A percentile compares a stretch with the other conserved stretches of the same genome.
phyloP scores from a whole-genome alignment of 2,329 filamentous ascomycete species.

The Ascochyta lentis region DNA sequence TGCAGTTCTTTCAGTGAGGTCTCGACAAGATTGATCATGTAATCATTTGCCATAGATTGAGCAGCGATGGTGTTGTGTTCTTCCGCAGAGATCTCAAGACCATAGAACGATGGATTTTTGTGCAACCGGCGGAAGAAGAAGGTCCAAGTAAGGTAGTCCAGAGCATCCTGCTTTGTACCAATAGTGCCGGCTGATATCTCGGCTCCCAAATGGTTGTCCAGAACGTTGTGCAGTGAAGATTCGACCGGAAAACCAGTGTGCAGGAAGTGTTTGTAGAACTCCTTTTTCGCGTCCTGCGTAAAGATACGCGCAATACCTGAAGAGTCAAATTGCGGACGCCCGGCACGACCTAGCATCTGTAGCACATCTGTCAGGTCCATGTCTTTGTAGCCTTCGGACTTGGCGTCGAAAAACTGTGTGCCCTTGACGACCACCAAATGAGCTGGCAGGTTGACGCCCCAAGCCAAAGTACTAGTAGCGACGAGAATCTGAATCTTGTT shows the following conservation, averaged over 20 bases:
- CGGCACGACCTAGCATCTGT: slow-evolving; percentile 96
- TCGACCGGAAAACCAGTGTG: slow-evolving; percentile 98
- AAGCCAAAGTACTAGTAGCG: slow-evolving; percentile 93
- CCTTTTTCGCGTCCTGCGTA: slow-evolving; percentile 96
- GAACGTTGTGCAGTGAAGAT: slow-evolving; percentile 91
- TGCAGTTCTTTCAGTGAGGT: slow-evolving; percentile 82
- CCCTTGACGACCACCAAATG: slow-evolving; percentile 98
- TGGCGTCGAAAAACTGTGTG: slow-evolving; percentile 97
- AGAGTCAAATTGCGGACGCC: slow-evolving; percentile 93
- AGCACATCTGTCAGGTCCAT: slow-evolving; percentile 99
- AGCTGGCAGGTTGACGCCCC: slow-evolving; percentile 97
- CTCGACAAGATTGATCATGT: slow-evolving; percentile 92
- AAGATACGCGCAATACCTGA: slow-evolving; percentile 97
- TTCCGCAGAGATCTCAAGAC: slow-evolving; percentile 88
- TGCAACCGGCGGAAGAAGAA: slow-evolving; percentile 98
- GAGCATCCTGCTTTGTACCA: slow-evolving; percentile 90
- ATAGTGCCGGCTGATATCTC: slow-evolving; percentile 95
- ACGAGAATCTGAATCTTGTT: slow-evolving; percentile 98
- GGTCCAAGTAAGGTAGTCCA: slow-evolving; percentile 98
- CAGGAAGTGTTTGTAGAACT: slow-evolving; percentile 99
- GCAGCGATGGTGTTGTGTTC: slow-evolving; percentile 88
- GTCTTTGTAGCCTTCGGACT: slow-evolving; percentile 96
- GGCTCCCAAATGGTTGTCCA: slow-evolving; percentile 95
- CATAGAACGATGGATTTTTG: slow-evolving; percentile 98
- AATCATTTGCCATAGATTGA: slow-evolving; percentile 88